Conservation (phyloP, 805 yeast genomes). For the Ogataea sp. region DNA sequence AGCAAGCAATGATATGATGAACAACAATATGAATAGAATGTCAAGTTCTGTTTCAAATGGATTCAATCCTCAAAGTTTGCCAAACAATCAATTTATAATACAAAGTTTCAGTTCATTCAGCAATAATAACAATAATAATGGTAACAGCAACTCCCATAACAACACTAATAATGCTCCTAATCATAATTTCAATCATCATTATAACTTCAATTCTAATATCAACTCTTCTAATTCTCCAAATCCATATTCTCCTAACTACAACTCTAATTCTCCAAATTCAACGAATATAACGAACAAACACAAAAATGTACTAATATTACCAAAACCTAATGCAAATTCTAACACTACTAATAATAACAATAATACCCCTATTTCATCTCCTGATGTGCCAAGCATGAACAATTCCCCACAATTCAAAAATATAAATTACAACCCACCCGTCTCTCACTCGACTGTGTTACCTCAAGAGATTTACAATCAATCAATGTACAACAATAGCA, state of each 20-base stretch:
- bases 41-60: neutral
- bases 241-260: too few relatives aligned
- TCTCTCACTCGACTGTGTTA: constrained; percentile 3
- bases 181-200: neutral
- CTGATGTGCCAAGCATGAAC: neutral
- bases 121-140: neutral
- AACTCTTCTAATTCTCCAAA: neutral
- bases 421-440: neutral
- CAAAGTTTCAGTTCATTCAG: neutral
- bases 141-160: neutral
- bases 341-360: constrained; percentile 9
- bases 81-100: constrained; percentile 1
- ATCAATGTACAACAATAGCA: constrained; percentile 12
- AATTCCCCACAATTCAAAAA: neutral
- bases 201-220: neutral
- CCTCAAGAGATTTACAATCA: constrained; percentile 16
- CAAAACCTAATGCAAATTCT: too few relatives aligned
- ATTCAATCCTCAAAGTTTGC: constrained; percentile 3
- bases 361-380: neutral
- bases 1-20: too few relatives aligned
- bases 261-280: neutral
- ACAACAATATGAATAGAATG: too few relatives aligned
- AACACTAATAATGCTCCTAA: neutral
- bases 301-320: constrained; percentile 26
- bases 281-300: constrained; percentile 1